A percentile compares a stretch with the other conserved stretches of the same genome.
phyloP scores from a whole-genome alignment of 768 basidiomycete species.

The Xerocomellus dryophilus region DNA sequence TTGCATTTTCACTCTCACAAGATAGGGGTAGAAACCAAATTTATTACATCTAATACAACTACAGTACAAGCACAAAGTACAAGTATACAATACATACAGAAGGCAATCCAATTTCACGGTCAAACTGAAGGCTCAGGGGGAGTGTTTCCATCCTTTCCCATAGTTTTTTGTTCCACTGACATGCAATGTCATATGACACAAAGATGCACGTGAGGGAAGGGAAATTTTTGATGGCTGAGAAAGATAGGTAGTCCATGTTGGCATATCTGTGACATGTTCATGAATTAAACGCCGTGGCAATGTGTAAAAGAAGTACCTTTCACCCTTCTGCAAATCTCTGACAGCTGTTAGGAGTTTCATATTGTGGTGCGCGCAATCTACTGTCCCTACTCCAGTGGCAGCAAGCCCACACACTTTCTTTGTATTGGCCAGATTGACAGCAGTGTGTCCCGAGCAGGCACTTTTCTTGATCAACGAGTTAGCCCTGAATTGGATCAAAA shows the following conservation, averaged over 20 bases:
- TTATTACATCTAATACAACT: too few relatives aligned
- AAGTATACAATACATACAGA: too few relatives aligned
- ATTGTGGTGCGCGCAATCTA: constrained; percentile 25
- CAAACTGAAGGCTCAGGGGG: neutral
- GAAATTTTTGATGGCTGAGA: neutral
- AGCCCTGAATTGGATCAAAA: too few relatives aligned
- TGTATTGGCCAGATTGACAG: constrained; percentile 9
- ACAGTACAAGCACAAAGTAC: too few relatives aligned
- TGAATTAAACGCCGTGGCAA: too few relatives aligned
- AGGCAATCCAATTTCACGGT: neutral
- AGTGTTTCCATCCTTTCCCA: neutral
- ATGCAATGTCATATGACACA: constrained; percentile 16
- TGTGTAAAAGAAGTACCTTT: too few relatives aligned
- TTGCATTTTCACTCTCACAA: too few relatives aligned
- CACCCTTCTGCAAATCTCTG: constrained; percentile 19
- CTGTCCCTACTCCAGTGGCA: constrained; percentile 29
- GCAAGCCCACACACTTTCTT: constrained; percentile 7
- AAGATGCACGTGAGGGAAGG: neutral
- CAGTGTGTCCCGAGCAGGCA: neutral
- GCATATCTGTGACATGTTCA: constrained; percentile 14
- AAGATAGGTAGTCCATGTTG: constrained; percentile 19
- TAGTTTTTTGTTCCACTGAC: constrained; percentile 10
- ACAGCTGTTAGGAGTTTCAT: constrained; percentile 17
- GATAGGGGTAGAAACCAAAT: too few relatives aligned
- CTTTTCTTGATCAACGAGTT: constrained; percentile 1